These are phyloP conservation scores for Mycosphaerella sp. DNA, from an alignment of 2,329 filamentous ascomycete genomes.

Conservation along the genomic window DNA sequence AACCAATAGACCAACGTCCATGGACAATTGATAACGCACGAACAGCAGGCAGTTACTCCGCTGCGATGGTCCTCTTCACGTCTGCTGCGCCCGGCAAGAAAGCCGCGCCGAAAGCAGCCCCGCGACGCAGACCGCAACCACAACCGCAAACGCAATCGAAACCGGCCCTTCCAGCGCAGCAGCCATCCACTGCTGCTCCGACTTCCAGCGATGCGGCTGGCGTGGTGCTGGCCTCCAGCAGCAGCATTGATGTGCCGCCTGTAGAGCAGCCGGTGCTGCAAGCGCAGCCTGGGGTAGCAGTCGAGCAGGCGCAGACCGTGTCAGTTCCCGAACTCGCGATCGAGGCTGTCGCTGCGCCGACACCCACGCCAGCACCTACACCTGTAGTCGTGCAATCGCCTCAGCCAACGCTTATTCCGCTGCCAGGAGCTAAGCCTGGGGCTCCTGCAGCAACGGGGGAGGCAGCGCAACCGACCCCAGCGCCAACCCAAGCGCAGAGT, in stretches of 20 bases:
- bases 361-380: neutral
- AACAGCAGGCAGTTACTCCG: conserved; percentile 15
- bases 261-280: too few relatives aligned
- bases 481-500: neutral
- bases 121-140: conserved; percentile 38
- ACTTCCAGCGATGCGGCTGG: conserved; percentile 6
- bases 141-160: conserved; percentile 16
- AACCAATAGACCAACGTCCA: neutral
- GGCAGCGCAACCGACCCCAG: neutral
- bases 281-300: neutral
- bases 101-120: conserved; percentile 44
- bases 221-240: neutral
- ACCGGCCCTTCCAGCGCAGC: conserved; percentile 8
- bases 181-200: conserved; percentile 4
- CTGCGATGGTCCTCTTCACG: conserved; percentile 44
- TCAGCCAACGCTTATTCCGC: neutral
- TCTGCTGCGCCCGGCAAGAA: conserved; percentile 49
- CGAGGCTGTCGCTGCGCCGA: neutral
- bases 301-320: conserved; percentile 1
- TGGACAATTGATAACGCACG: neutral
- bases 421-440: neutral
- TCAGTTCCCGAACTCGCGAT: neutral
- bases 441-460: neutral
- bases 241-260: neutral
- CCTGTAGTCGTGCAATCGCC: neutral